These are phyloP conservation scores for Dillenia turbinata DNA, from an alignment of 164 flowering plant genomes.

Conservation along the genomic window DNA sequence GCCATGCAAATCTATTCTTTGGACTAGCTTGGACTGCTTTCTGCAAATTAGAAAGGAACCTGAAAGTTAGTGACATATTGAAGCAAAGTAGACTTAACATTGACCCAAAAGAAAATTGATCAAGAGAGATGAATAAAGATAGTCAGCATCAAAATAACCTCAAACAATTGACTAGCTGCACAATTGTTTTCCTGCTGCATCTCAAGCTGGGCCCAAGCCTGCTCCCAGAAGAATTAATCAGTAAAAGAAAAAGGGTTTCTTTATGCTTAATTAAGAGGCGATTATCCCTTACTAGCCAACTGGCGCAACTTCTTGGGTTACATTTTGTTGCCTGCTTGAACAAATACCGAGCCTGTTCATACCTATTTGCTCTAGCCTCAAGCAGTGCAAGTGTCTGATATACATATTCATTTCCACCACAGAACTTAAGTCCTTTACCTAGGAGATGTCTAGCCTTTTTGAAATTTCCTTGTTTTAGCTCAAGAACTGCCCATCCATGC, in stretches of 20 bases:
- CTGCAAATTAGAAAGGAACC: conserved; percentile 28
- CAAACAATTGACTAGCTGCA: conserved; percentile 64
- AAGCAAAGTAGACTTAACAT: not conserved
- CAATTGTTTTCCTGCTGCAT: conserved; percentile 61
- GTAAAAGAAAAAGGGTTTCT: too few relatives aligned
- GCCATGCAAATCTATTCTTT: conserved; percentile 98
- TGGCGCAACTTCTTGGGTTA: conserved; percentile 92
- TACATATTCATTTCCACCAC: conserved; percentile 85
- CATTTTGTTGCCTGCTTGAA: conserved; percentile 87
- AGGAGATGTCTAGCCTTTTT: conserved; percentile 85
- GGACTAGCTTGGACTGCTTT: conserved; percentile 93
- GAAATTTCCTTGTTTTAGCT: conserved; percentile 80
- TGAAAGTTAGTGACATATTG: not conserved
- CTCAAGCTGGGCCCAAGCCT: conserved; percentile 98
- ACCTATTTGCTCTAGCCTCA: conserved; percentile 75
- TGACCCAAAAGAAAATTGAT: not conserved
- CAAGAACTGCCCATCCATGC: conserved; percentile 98
- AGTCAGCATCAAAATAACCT: conserved; percentile 36
- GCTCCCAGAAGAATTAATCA: conserved; percentile 8
- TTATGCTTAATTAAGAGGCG: not conserved
- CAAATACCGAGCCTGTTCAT: conserved; percentile 75
- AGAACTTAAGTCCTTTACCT: conserved; percentile 71
- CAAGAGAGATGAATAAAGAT: not conserved
- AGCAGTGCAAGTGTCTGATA: conserved; percentile 90
- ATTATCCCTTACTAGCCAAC: conserved; percentile 86